Base-by-base conservation (phyloP, 1,139 yeast species). In the Candida sp. region DNA sequence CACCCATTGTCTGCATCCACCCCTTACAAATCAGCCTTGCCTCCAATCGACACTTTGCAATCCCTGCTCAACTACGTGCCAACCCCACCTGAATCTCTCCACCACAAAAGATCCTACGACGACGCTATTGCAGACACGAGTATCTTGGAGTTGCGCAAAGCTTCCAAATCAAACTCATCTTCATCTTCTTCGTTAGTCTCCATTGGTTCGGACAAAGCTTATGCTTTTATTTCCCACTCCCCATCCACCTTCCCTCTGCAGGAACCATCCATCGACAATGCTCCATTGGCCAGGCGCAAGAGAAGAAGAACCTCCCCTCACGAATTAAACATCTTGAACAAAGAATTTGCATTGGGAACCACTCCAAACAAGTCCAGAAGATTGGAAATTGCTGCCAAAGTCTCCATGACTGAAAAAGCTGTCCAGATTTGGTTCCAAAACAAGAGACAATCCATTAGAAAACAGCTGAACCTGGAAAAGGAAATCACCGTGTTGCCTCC, bases 361-460 rank as follows among this genome's bases (percentile, higher is more conserved):
- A 91, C 96, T 44, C 99, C 98, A 45, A 88, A 88, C 66, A 88
- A 87, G 67, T 72, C 80, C 47, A 80, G 88, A 62, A 83, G 98
- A 59, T 77, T 84, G 44, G 87, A 84, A 57, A 89, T 94, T 58
- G 96, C 98, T 12, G 69, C 73, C 34, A 83, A 78, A 57, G 96
- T 94, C 42, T 84, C 85, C 56, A 94, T 93, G 98, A 83, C 94
- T n/a, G 98, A 92, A 67, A 92, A 92, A 68, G 96, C 98, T 1
- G 96, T 94, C 31, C 98, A 94, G 72, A 91, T 94, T 57, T 94
- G 99, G 99, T 94, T 94, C 71, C 99, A 94, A 71, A 94, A 94
- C 70, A 89, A 86, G 68, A 85, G 99, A 69, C 99, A 94, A 72
- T 82, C 92, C 42, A 71, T 86, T 58, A 84, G 96, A 58, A 86